Percentiles rank a stretch among this genome's conserved stretches.
Evolutionary conservation across 345 rosid genomes (phyloP).

Genomic region (Laguncularia racemosa): DNA sequence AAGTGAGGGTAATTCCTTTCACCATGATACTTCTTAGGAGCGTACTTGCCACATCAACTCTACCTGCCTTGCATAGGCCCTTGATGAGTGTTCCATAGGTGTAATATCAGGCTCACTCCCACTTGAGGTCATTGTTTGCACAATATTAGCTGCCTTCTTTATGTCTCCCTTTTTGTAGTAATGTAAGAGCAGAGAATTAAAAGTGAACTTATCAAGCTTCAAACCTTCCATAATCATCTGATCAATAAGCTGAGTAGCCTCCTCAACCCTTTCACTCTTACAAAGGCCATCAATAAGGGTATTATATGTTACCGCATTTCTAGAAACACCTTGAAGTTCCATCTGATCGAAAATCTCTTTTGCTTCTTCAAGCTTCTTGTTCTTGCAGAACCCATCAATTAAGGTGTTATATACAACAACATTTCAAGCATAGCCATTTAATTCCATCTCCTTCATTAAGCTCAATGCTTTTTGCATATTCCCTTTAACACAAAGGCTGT

Average conservation of each 20-base stretch:
- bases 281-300: conserved; percentile 84
- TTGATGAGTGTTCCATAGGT: conserved; percentile 76
- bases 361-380: too few relatives aligned
- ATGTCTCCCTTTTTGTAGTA: conserved; percentile 78
- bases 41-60: conserved; percentile 61
- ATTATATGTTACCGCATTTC: conserved; percentile 77
- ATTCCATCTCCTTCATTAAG: too few relatives aligned
- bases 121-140: too few relatives aligned
- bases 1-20: conserved; percentile 66
- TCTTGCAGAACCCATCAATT: too few relatives aligned
- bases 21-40: conserved; percentile 68
- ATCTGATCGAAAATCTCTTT: conserved; percentile 92
- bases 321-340: conserved; percentile 84
- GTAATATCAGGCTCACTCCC: too few relatives aligned
- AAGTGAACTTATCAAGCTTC: conserved; percentile 77
- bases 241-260: conserved; percentile 81
- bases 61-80: conserved; percentile 85
- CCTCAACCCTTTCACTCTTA: conserved; percentile 64
- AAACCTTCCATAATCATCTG: conserved; percentile 91
- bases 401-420: too few relatives aligned
- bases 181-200: conserved; percentile 67
- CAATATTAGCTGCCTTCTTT: too few relatives aligned
- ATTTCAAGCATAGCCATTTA: too few relatives aligned
- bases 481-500: conserved; percentile 63
- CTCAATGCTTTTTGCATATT: conserved; percentile 53